Evolutionary conservation across 2,329 filamentous ascomycete species (phyloP).

Genomic region (Talaromyces marneffei): DNA sequence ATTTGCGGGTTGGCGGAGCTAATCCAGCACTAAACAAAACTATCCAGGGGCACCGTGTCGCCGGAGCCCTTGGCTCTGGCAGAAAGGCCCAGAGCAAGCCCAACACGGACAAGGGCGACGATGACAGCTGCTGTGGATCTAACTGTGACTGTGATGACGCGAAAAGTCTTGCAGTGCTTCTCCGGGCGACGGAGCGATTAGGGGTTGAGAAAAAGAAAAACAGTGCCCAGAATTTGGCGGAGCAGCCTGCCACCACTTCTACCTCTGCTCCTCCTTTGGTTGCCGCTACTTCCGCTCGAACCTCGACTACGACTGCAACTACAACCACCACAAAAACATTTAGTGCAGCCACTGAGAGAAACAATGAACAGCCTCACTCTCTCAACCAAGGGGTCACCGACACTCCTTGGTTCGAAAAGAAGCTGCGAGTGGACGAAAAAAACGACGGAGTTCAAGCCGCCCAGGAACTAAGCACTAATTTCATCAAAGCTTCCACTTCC

Average conservation of each 20-base stretch:
- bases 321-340: neutral
- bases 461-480: conserved; percentile 2
- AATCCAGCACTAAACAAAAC: neutral
- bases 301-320: neutral
- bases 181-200: conserved; percentile 11
- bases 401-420: conserved; percentile 8
- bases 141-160: conserved; percentile 12
- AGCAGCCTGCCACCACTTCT: neutral
- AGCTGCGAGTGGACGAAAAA: conserved; percentile 4
- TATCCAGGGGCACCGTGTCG: neutral
- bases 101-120: conserved; percentile 1
- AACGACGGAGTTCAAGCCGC: neutral
- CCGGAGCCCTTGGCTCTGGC: neutral
- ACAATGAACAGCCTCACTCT: conserved; percentile 2
- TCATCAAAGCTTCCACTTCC: neutral
- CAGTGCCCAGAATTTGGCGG: neutral
- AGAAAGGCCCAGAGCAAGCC: neutral
- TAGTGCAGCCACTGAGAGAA: neutral
- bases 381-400: conserved; percentile 15
- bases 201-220: neutral
- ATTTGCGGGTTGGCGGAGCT: neutral
- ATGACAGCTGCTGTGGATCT: conserved; percentile 8
- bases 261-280: neutral
- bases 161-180: conserved; percentile 13
- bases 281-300: too few species aligned